These are phyloP conservation scores for Pisolithus marmoratus DNA, from an alignment of 768 basidiomycete genomes.

Conservation along the genomic window DNA sequence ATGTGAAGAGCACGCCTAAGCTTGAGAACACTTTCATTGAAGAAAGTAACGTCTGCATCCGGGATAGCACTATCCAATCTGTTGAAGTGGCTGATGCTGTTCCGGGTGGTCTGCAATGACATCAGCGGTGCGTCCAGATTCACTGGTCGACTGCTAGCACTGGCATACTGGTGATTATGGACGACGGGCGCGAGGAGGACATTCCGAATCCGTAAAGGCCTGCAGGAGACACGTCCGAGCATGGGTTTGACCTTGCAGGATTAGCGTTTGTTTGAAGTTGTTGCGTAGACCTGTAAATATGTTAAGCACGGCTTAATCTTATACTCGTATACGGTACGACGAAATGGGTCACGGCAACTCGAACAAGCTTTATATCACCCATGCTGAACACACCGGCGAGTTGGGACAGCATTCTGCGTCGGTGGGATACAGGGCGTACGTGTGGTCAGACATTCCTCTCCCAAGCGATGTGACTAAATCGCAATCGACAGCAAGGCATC, in stretches of 20 bases:
- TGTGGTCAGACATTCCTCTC: conserved; percentile 9
- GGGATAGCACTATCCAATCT: conserved; percentile 11
- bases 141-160: conserved; percentile 4
- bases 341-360: conserved; percentile 83
- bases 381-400: conserved; percentile 78
- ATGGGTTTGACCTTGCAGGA: background rate
- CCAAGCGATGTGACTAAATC: conserved; percentile 3
- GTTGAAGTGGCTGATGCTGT: conserved; percentile 4
- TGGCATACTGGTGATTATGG: conserved; percentile 15
- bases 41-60: conserved; percentile 29
- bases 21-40: conserved; percentile 31
- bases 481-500: conserved; percentile 53
- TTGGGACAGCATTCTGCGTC: conserved; percentile 81
- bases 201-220: background rate
- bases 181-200: conserved; percentile 33
- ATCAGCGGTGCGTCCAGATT: background rate
- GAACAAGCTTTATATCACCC: conserved; percentile 83
- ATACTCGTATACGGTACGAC: background rate
- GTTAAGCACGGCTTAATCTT: background rate
- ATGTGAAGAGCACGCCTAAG: conserved; percentile 35
- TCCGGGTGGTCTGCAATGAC: conserved; percentile 23
- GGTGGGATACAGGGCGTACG: conserved; percentile 64
- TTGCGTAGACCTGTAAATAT: background rate
- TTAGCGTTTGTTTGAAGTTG: too few relatives aligned
- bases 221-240: background rate